A percentile compares a stretch with the other conserved stretches of the same genome.
These are phyloP conservation scores for Plasmodium inui DNA, from an alignment of 169 alveolate genomes.

Conservation along the genomic window DNA sequence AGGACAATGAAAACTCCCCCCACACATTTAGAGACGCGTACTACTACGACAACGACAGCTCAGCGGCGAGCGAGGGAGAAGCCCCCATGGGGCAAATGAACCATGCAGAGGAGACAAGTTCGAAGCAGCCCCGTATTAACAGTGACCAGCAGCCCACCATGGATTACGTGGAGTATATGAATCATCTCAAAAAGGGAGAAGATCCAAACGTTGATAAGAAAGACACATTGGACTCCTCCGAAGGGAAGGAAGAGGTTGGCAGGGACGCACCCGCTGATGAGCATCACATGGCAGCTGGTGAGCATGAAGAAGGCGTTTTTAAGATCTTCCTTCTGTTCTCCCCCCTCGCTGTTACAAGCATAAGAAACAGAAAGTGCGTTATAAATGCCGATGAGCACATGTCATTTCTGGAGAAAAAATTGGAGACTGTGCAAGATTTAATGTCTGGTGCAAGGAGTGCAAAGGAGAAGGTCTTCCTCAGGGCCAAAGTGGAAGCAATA, in stretches of 20 bases:
- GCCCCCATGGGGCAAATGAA: neutral
- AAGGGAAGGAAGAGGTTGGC: neutral
- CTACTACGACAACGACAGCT: neutral
- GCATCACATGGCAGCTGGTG: neutral
- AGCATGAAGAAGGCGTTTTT: neutral
- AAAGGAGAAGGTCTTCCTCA: slow-evolving; percentile 13
- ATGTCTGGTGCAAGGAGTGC: neutral
- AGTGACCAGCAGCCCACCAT: neutral
- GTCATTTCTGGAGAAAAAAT: slow-evolving; percentile 22
- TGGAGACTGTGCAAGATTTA: neutral
- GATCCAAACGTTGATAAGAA: neutral
- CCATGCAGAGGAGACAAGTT: neutral
- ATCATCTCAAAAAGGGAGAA: neutral
- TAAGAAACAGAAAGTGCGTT: slow-evolving; percentile 32
- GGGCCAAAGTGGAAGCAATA: slow-evolving; percentile 12
- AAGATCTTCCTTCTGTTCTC: slow-evolving; percentile 32
- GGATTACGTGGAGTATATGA: slow-evolving; percentile 29
- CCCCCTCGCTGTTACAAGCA: slow-evolving; percentile 65
- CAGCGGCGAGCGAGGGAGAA: neutral
- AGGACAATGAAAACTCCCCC: neutral
- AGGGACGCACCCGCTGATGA: neutral
- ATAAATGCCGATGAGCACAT: slow-evolving; percentile 75
- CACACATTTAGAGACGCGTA: neutral
- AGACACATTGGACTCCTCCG: neutral
- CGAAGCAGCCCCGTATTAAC: neutral